These are phyloP conservation scores for Pontederia paniculata DNA, from an alignment of 176 grass and related monocot species.

Conservation along the genomic window DNA sequence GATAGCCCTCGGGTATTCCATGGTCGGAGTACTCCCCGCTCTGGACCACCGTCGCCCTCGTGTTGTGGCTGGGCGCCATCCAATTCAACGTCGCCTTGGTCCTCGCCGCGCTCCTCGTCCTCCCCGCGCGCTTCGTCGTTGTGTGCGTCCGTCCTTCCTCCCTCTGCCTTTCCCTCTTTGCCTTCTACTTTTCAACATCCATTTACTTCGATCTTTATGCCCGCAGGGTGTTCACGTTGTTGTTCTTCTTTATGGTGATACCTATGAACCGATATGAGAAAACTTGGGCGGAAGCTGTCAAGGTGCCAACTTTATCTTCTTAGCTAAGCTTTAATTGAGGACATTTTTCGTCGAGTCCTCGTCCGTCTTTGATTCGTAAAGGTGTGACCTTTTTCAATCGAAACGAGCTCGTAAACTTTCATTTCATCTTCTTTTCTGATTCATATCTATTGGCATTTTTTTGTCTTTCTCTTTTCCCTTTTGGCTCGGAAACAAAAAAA, in stretches of 20 bases:
- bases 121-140: conserved; percentile 55
- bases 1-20: conserved; percentile 35
- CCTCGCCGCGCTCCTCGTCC: conserved; percentile 55
- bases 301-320: conserved; percentile 24
- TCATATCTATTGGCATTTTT: too few species aligned
- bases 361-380: not conserved
- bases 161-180: not conserved
- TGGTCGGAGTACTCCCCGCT: conserved; percentile 44
- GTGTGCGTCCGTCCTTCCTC: conserved; percentile 22
- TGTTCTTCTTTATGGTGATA: conserved; percentile 74
- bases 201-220: not conserved
- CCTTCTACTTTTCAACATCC: too few species aligned
- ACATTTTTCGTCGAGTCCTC: too few species aligned
- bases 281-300: conserved; percentile 46
- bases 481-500: not conserved
- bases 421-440: not conserved
- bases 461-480: not conserved
- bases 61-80: conserved; percentile 81
- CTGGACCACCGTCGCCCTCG: conserved; percentile 49
- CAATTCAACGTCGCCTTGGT: conserved; percentile 70
- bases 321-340: not conserved
- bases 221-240: conserved; percentile 51
- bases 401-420: not conserved
- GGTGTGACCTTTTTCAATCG: not conserved
- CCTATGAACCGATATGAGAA: conserved; percentile 45